These are phyloP conservation scores for Raffaelea deltoideospora DNA, from an alignment of 2,329 filamentous ascomycete genomes.

Conservation along the genomic window DNA sequence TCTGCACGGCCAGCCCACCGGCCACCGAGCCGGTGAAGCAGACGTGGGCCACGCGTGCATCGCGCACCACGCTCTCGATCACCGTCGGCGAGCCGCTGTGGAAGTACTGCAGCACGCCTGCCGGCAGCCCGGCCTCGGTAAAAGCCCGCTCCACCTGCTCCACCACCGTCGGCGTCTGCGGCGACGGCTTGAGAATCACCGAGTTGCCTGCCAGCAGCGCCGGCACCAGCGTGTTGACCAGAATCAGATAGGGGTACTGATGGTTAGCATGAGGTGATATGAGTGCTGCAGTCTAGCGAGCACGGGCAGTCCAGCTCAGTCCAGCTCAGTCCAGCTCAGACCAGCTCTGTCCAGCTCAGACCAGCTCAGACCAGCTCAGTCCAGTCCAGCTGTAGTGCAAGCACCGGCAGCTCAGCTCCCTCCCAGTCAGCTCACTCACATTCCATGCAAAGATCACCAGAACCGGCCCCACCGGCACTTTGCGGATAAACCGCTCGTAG, in stretches of 20 bases:
- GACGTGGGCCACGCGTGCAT: constrained; percentile 62
- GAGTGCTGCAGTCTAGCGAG: no score
- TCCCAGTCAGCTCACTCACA: constrained; percentile 42
- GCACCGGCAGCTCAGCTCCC: no score
- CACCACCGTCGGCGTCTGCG: constrained; percentile 82
- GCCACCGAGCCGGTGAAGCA: constrained; percentile 92
- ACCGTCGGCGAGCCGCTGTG: constrained; percentile 67
- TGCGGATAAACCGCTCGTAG: constrained; percentile 81
- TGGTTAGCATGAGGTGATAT: no score
- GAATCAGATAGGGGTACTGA: constrained; percentile 86
- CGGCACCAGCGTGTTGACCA: constrained; percentile 83
- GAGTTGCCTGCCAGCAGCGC: constrained; percentile 83
- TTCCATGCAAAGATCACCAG: constrained; percentile 94
- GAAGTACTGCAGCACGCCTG: constrained; percentile 80
- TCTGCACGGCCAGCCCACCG: constrained; percentile 73
- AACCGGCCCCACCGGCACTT: constrained; percentile 74
- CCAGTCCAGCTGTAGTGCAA: no score
- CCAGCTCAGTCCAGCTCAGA: background rate
- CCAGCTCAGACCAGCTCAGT: no score
- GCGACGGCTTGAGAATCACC: constrained; percentile 87
- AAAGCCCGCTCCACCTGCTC: constrained; percentile 73
- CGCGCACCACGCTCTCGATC: constrained; percentile 64
- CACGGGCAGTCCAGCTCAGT: no score
- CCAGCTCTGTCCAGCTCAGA: no score
- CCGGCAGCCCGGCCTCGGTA: constrained; percentile 61